Evolutionary conservation across 768 basidiomycete species (phyloP), one percentile per base, ranked within the genome.

Genomic region (Trametes gibbosa): DNA sequence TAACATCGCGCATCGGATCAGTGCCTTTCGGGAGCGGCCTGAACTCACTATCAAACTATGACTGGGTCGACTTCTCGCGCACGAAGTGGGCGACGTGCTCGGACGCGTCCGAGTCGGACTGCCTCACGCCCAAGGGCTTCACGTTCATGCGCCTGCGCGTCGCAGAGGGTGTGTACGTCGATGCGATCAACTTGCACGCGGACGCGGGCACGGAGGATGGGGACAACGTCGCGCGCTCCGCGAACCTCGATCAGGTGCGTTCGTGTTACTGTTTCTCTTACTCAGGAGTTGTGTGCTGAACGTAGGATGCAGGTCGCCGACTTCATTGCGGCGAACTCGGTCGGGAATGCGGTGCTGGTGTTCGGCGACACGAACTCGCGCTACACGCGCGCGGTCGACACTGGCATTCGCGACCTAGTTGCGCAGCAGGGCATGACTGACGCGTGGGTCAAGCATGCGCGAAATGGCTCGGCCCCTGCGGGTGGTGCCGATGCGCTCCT

Each of bases 61-160:
- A 56, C 46, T 56, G 54, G 54, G 54, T 56, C 35, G 45, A 47
- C 46, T 56, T 56, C 37, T 45, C 42, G 13, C 54, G 54, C 24
- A 37, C 34, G 3, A 56, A 56, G 47, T 56, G 54, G 54, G 54
- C 45, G 10, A 56, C 54, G n/a, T 56, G 54, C 54, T 56, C 54
- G 17, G 46, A 56, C 37, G 54, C 54, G 2, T 56, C 54, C 24
- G 46, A 49, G 35, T 16, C 17, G 7, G 54, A 56, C 37, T 56
- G 54, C 54, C 54, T 56, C 37, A 56, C 54, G 16, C 54, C 54
- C n/a, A 56, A 56, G 23, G 54, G 54, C 46, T 56, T 48, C 54
- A 56, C 54, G 17, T 56, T 56, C 35, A 56, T 56, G 54, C 54
- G 54, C 35, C 23, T 56, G 12, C 46, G 37, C 24, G 19, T 56